phyloP scores from a whole-genome alignment of 768 basidiomycete species.

The Sistotremastrum niveocremeum region DNA sequence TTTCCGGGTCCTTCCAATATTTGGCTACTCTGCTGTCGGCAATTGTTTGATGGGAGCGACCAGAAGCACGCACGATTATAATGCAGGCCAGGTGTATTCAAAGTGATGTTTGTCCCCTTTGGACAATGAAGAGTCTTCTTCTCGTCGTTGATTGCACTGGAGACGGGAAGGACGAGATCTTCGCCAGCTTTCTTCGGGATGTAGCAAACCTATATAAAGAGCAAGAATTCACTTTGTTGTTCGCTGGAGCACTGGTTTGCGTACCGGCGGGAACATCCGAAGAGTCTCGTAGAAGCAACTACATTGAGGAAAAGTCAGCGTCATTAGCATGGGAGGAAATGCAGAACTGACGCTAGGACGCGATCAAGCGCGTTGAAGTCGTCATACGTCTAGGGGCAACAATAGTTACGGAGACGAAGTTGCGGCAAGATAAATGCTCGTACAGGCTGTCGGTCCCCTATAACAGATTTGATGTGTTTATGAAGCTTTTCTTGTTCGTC shows the following conservation, averaged over 20 bases:
- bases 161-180: too few species aligned
- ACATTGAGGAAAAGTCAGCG: neutral
- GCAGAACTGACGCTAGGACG: slow-evolving; percentile 13
- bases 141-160: too few species aligned
- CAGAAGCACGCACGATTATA: too few species aligned
- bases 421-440: neutral
- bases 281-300: slow-evolving; percentile 40
- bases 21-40: too few species aligned
- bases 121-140: too few species aligned
- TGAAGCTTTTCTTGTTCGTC: slow-evolving; percentile 29
- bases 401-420: neutral
- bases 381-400: slow-evolving; percentile 14
- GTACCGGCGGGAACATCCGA: slow-evolving; percentile 32
- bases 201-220: too few species aligned
- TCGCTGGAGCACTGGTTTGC: slow-evolving; percentile 3
- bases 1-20: slow-evolving; percentile 41
- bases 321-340: too few species aligned
- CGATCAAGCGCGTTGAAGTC: slow-evolving; percentile 15
- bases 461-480: slow-evolving; percentile 20
- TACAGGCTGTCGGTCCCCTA: slow-evolving; percentile 1
- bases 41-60: too few species aligned
- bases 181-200: too few species aligned
- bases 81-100: too few species aligned
- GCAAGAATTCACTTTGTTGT: too few species aligned
- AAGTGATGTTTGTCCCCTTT: too few species aligned